Percentiles rank a stretch among this genome's conserved stretches.
Evolutionary conservation across 129 eudicot genomes (phyloP).

Genomic region (Logfia minima): DNA sequence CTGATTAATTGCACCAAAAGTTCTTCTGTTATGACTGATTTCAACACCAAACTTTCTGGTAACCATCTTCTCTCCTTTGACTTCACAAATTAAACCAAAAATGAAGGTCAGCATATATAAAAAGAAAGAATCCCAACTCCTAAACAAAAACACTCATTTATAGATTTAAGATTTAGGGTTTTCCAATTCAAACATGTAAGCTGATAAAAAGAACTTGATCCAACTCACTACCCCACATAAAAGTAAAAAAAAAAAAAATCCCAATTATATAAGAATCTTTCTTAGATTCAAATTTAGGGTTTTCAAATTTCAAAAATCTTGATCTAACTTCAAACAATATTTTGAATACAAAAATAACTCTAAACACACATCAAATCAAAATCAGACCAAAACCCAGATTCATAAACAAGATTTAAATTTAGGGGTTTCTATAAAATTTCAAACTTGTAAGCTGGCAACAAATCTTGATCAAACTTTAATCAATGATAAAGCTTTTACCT

Average conservation of each 20-base stretch:
- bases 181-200: conserved; percentile 7
- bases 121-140: not conserved
- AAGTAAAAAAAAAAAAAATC: not conserved
- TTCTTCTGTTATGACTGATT: conserved; percentile 59
- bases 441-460: not conserved
- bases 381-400: not conserved
- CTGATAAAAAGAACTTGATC: conserved; percentile 11
- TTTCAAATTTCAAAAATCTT: conserved; percentile 13
- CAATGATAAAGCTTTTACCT: conserved; percentile 17
- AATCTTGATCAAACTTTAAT: not conserved
- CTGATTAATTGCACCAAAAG: conserved; percentile 59
- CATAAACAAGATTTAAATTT: not conserved
- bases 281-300: conserved; percentile 26
- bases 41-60: conserved; percentile 57
- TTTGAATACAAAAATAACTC: not conserved
- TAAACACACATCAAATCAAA: not conserved
- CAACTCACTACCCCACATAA: not conserved
- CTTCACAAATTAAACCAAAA: conserved; percentile 19
- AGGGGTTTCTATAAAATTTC: conserved; percentile 1
- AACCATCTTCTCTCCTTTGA: conserved; percentile 30
- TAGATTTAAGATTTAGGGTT: not conserved
- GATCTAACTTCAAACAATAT: conserved; percentile 16
- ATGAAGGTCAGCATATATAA: not conserved
- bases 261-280: not conserved
- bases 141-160: not conserved